Percentiles rank a stretch among this genome's conserved stretches.
phyloP scores from a whole-genome alignment of 176 grass and related monocot genomes.

The Avena atlantica region DNA sequence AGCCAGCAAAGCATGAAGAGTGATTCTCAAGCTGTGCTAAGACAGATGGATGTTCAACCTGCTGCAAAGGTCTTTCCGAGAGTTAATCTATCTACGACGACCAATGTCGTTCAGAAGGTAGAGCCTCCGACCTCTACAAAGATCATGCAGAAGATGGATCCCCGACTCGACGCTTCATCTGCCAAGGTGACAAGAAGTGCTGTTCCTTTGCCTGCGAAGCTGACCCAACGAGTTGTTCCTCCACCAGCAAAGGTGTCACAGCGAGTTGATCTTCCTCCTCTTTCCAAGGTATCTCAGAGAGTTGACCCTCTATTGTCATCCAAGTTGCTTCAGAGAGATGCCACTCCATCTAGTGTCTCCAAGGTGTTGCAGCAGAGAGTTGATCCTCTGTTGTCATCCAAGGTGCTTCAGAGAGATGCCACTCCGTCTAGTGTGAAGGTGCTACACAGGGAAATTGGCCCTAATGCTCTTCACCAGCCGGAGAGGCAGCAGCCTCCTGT shows the following conservation, averaged over 20 bases:
- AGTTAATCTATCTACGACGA: neutral
- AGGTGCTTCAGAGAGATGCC: constrained; percentile 32
- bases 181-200: neutral
- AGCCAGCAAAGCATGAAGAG: constrained; percentile 16
- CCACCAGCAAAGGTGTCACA: neutral
- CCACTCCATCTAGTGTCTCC: neutral
- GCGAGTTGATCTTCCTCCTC: neutral
- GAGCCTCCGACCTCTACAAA: neutral
- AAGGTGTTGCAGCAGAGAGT: constrained; percentile 6
- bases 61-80: neutral
- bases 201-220: neutral
- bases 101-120: neutral
- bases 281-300: neutral
- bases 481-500: neutral
- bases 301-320: neutral
- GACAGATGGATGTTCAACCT: neutral
- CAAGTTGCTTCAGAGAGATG: too few relatives aligned
- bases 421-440: neutral
- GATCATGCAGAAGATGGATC: neutral
- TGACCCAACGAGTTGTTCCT: neutral
- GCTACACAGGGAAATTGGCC: neutral
- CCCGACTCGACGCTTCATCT: neutral
- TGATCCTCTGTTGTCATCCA: neutral
- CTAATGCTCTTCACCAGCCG: neutral
- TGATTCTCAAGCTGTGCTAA: constrained; percentile 1